Evolutionary conservation across 2,329 filamentous ascomycete species (phyloP).

Genomic region (Diplodia seriata): DNA sequence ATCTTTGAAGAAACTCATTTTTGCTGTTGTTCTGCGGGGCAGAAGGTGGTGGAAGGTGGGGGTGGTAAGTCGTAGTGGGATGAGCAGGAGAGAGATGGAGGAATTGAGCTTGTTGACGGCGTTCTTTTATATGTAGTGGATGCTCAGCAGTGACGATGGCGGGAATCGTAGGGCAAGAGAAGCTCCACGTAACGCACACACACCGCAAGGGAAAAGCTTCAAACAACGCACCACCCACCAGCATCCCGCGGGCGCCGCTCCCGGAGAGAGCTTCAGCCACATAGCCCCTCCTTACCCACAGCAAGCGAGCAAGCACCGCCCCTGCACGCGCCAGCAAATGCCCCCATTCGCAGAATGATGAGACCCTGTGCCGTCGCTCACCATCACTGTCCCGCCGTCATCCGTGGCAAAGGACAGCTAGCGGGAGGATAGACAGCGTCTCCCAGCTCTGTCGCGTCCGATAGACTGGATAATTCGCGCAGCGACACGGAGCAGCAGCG

Average conservation of each 20-base stretch:
- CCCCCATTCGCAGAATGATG: neutral
- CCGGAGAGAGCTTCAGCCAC: conserved; percentile 14
- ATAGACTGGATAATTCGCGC: conserved; percentile 11
- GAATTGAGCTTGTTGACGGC: neutral
- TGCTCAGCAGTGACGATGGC: neutral
- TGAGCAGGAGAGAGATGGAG: conserved; percentile 23
- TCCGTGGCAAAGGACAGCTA: neutral
- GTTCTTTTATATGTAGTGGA: conserved; percentile 13
- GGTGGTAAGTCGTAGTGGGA: conserved; percentile 10
- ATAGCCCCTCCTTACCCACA: conserved; percentile 12
- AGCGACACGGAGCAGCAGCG: neutral
- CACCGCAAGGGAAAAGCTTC: conserved; percentile 23
- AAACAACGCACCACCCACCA: conserved; percentile 10
- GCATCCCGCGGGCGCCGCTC: conserved; percentile 17
- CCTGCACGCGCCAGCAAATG: conserved; percentile 17
- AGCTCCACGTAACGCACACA: conserved; percentile 24
- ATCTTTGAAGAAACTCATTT: conserved; percentile 57
- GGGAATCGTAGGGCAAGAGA: neutral
- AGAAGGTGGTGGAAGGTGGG: neutral
- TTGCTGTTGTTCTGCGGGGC: conserved; percentile 6
- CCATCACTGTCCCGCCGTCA: neutral
- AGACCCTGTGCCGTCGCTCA: conserved; percentile 15
- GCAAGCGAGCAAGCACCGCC: conserved; percentile 26
- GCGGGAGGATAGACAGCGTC: neutral
- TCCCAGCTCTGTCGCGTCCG: neutral